phyloP scores from a whole-genome alignment of 2,329 filamentous ascomycete species.

The Alternaria novae-zelandiae region DNA sequence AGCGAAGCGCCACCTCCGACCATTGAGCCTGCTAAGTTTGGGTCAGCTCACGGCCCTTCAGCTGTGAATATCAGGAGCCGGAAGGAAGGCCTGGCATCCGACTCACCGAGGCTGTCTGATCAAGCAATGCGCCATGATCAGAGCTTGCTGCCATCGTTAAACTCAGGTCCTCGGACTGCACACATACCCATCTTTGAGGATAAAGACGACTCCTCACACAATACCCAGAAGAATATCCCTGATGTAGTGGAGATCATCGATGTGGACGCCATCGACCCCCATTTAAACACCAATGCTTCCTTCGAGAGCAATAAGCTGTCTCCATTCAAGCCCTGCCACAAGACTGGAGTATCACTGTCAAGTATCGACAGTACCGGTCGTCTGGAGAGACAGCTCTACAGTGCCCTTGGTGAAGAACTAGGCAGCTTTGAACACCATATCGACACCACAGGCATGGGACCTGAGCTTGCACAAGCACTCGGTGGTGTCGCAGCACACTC shows the following conservation, averaged over 20 bases:
- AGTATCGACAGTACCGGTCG: conserved; percentile 38
- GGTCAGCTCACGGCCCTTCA: conserved; percentile 24
- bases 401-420: conserved; percentile 41
- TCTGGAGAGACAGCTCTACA: conserved; percentile 38
- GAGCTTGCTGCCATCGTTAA: conserved; percentile 5
- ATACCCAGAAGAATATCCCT: background rate
- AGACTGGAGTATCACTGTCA: conserved; percentile 24
- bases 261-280: conserved; percentile 27
- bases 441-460: conserved; percentile 15
- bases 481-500: background rate
- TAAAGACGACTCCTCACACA: conserved; percentile 1
- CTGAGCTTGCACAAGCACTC: conserved; percentile 19
- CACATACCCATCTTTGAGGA: background rate
- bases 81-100: conserved; percentile 32
- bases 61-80: conserved; percentile 26
- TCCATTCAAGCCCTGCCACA: conserved; percentile 29
- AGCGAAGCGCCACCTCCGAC: conserved; percentile 2
- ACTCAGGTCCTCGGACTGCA: background rate
- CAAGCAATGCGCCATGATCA: conserved; percentile 24
- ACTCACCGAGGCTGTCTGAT: conserved; percentile 6
- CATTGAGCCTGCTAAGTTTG: conserved; percentile 14
- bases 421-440: conserved; percentile 28
- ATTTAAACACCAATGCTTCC: background rate
- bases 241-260: conserved; percentile 29
- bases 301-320: conserved; percentile 15